Percentiles rank a stretch among this genome's conserved stretches.
These are phyloP conservation scores for Gnaphalium uliginosum DNA, from an alignment of 129 eudicot species.

Conservation along the genomic window DNA sequence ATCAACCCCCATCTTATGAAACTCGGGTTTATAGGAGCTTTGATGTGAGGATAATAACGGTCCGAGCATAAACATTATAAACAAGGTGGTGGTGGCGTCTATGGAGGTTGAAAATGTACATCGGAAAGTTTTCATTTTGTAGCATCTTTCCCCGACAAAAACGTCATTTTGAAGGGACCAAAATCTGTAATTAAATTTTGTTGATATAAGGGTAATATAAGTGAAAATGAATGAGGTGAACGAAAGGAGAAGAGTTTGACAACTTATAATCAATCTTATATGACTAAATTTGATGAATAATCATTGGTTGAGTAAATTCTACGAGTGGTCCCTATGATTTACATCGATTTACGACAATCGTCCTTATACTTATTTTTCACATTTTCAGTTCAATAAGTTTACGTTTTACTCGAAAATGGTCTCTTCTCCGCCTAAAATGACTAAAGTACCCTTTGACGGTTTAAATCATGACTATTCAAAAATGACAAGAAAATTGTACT, in stretches of 20 bases:
- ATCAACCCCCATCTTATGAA: not conserved
- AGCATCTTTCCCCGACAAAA: not conserved
- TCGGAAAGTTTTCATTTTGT: slow-evolving; percentile 22
- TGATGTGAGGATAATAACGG: slow-evolving; percentile 23
- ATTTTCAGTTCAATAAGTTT: too few relatives aligned
- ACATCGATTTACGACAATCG: too few relatives aligned
- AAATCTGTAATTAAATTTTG: slow-evolving; percentile 39
- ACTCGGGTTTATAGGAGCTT: slow-evolving; percentile 16
- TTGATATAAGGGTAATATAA: slow-evolving; percentile 8
- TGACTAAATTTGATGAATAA: too few relatives aligned
- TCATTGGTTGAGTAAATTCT: too few relatives aligned
- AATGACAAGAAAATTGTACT: too few relatives aligned
- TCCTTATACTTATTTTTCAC: too few relatives aligned
- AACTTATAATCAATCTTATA: too few relatives aligned
- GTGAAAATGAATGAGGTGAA: slow-evolving; percentile 1
- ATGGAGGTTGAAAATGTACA: slow-evolving; percentile 12
- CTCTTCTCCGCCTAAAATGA: too few relatives aligned
- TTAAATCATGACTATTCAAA: too few relatives aligned
- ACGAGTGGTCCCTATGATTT: too few relatives aligned
- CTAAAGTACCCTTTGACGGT: too few relatives aligned
- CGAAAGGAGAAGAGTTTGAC: not conserved
- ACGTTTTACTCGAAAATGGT: too few relatives aligned
- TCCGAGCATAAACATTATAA: slow-evolving; percentile 4
- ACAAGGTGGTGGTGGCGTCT: not conserved
- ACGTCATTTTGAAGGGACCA: not conserved